Evolutionary conservation across 2,329 filamentous ascomycete species (phyloP).

Genomic region (Cytospora schulzeri): DNA sequence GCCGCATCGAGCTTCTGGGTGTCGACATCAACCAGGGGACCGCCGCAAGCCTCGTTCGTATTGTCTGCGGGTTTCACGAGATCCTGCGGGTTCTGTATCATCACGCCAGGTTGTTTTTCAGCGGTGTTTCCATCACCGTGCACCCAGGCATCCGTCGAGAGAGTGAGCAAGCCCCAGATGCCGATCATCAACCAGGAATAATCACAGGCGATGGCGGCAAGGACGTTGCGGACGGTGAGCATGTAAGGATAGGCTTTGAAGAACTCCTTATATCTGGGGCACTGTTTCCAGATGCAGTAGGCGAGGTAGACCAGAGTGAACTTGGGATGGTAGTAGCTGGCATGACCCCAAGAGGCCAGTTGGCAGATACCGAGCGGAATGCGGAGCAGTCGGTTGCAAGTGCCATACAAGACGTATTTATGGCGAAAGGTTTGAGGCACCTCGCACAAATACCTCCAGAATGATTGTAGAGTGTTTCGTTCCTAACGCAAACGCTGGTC

Average conservation of each 20-base stretch:
- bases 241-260: conserved; percentile 14
- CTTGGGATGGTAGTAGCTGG: conserved; percentile 1
- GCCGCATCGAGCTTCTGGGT: too few species aligned
- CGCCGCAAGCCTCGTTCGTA: neutral
- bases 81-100: neutral
- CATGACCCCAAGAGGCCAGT: conserved; percentile 5
- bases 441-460: conserved; percentile 2
- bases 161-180: conserved; percentile 14
- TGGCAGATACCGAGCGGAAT: conserved; percentile 9
- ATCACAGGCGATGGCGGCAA: conserved; percentile 13
- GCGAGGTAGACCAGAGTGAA: conserved; percentile 6
- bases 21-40: neutral
- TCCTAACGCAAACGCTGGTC: conserved; percentile 20
- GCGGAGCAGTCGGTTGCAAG: conserved; percentile 3
- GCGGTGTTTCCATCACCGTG: conserved; percentile 9
- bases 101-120: conserved; percentile 6
- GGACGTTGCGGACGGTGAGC: conserved; percentile 3
- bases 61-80: neutral
- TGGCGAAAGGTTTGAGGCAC: conserved; percentile 14
- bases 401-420: conserved; percentile 8
- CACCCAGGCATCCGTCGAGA: conserved; percentile 13
- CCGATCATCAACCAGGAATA: conserved; percentile 7
- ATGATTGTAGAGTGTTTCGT: conserved; percentile 16
- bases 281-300: conserved; percentile 4
- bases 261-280: conserved; percentile 5